A percentile compares a stretch with the other conserved stretches of the same genome.
Conservation (phyloP, 1,139 yeast genomes). For the Yamadazyma songkhlaensis region DNA sequence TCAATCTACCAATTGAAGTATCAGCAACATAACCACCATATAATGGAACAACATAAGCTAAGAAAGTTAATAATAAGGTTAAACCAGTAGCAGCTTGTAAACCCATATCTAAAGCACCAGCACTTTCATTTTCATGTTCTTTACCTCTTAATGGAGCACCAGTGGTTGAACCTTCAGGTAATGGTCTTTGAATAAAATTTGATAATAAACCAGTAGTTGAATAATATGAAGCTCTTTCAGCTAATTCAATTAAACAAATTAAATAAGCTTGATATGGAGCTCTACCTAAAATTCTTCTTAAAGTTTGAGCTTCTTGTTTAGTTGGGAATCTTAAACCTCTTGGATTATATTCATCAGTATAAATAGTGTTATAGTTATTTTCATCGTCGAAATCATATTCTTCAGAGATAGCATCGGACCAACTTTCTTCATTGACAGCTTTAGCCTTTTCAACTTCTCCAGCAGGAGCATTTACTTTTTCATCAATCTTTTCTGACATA, state of each 20-base stretch:
- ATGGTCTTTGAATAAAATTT: slow-evolving; percentile 45
- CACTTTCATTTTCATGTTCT: slow-evolving; percentile 24
- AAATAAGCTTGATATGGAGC: slow-evolving; percentile 28
- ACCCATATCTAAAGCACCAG: slow-evolving; percentile 44
- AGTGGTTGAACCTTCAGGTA: slow-evolving; percentile 49
- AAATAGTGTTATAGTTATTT: slow-evolving; percentile 23
- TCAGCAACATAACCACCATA: slow-evolving; percentile 46
- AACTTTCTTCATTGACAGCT: slow-evolving; percentile 9
- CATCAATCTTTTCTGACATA: neutral
- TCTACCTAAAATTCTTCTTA: slow-evolving; percentile 37
- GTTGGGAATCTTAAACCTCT: slow-evolving; percentile 35
- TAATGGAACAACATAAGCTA: slow-evolving; percentile 43
- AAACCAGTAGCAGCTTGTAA: slow-evolving; percentile 38
- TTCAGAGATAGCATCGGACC: slow-evolving; percentile 13
- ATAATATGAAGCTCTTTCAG: slow-evolving; percentile 48
- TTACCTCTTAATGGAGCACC: slow-evolving; percentile 36
- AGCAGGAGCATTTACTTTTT: neutral
- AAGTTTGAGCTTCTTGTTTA: slow-evolving; percentile 40
- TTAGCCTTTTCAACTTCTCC: neutral
- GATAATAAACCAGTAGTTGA: slow-evolving; percentile 40
- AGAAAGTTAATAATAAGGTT: slow-evolving; percentile 35
- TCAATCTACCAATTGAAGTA: slow-evolving; percentile 39
- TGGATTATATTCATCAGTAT: slow-evolving; percentile 31
- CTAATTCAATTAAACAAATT: slow-evolving; percentile 42
- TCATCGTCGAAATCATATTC: slow-evolving; percentile 25